Evolutionary conservation across 768 basidiomycete genomes (phyloP).

Genomic region (Naganishia randhawae): DNA sequence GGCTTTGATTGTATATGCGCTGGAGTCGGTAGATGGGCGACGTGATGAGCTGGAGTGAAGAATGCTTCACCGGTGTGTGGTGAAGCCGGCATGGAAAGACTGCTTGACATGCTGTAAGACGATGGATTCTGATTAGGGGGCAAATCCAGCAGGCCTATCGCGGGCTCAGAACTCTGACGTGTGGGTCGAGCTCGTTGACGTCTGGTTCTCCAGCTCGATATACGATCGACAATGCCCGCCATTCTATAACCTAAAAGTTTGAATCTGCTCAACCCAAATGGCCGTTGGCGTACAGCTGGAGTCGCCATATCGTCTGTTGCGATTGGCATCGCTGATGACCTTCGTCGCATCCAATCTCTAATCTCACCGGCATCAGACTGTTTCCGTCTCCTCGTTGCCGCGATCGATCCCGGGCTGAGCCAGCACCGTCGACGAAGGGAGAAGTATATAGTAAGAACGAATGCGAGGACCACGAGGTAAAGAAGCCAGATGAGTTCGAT

Average conservation of each 20-base stretch:
- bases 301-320: constrained; percentile 24
- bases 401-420: constrained; percentile 6
- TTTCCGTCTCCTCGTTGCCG: constrained; percentile 31
- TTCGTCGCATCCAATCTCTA: constrained; percentile 18
- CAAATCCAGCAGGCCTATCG: constrained; percentile 9
- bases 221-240: constrained; percentile 3
- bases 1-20: neutral
- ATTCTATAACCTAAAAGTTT: constrained; percentile 9
- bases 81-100: constrained; percentile 28
- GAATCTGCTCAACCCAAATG: constrained; percentile 9
- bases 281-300: constrained; percentile 10
- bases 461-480: constrained; percentile 35
- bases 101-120: constrained; percentile 16
- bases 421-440: constrained; percentile 32
- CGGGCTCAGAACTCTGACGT: neutral
- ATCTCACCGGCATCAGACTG: constrained; percentile 32
- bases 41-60: constrained; percentile 29
- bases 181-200: neutral
- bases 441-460: constrained; percentile 34
- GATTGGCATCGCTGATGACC: constrained; percentile 4
- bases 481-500: constrained; percentile 42
- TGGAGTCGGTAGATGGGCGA: neutral
- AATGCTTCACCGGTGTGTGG: constrained; percentile 28
- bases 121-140: constrained; percentile 10
- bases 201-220: constrained; percentile 1